Evolutionary conservation across 1,284 basidiomycete species (phyloP), one percentile per base, ranked within the genome.

Genomic region (Coniophora puteana): DNA sequence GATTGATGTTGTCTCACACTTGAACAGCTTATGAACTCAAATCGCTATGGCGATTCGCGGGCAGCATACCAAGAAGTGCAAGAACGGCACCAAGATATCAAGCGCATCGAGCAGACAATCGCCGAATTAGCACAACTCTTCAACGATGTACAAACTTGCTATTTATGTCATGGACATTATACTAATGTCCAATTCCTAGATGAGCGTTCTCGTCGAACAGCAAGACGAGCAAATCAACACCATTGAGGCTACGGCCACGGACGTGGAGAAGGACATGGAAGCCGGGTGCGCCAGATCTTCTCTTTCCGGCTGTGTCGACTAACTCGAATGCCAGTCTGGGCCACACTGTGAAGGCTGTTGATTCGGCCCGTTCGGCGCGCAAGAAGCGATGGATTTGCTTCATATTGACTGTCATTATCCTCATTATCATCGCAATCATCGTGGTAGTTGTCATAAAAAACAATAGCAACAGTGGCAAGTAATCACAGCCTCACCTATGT

Each of bases 311-410:
- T 13, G 3, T 18, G 12, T 24, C 43, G 35, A 44, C 44, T 53
- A 27, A 57, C 22, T 26, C 17, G 25, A 25, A 29, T 23, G 30
- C 4, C 51, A 92, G 89, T 46, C 66, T 92, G 45, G 69, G 74
- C 43, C 86, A 95, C 59, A 90, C 89, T 5, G 83, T 84, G 49
- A 90, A 89, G 57, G 95, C 94, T 5, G 85, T 95, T 30, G 70
- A 70, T 22, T 92, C 88, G 34, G 95, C 95, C n/a, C 76, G 84
- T 28, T 78, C 84, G 31, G 93, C 93, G 18, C 83, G 95, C 48
- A 91, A 86, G 68, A 97, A 96, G 76, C 82, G 89, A 49, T 92
- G 89, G 89, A 92, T 93, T 59, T 93, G 91, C 68, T 91, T 93
- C 76, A 65, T 78, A 66, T 80, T 89, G 55, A 61, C 66, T 14